A percentile compares a stretch with the other conserved stretches of the same genome.
Conservation (phyloP, 208 protist species). For the Entamoeba histolytica region DNA sequence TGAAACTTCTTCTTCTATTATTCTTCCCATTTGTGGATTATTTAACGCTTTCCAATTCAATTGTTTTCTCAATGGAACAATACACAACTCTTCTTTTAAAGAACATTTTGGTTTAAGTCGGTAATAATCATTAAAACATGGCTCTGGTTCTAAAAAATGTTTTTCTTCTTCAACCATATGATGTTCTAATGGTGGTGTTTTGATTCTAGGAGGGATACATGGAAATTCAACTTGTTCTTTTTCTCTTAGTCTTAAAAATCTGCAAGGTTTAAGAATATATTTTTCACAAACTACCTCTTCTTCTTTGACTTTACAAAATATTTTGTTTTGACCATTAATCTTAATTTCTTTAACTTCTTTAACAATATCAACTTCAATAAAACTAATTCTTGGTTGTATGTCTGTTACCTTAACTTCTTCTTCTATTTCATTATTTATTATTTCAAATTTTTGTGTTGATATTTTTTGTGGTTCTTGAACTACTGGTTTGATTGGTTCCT, state of each 20-base stretch:
- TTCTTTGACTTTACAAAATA: no score
- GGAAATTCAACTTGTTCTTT: neutral
- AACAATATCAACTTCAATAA: no score
- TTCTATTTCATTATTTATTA: no score
- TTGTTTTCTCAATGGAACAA: neutral
- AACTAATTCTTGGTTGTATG: no score
- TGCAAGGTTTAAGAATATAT: neutral
- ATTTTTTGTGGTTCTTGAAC: no score
- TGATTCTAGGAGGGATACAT: neutral
- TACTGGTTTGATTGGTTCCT: no score
- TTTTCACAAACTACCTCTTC: neutral
- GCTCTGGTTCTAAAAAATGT: neutral
- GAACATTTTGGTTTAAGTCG: neutral
- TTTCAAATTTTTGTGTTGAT: no score
- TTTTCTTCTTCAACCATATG: neutral
- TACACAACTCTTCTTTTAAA: neutral
- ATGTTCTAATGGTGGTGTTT: neutral
- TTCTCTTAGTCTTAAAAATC: neutral
- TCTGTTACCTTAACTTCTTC: no score
- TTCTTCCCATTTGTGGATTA: neutral
- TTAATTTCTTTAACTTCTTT: no score
- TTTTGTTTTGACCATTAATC: no score
- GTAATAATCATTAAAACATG: neutral
- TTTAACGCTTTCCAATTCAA: neutral
- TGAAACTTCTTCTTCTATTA: neutral